Evolutionary conservation across 148 eudicot genomes (phyloP).

Genomic region (Camellia lanceoleosa): DNA sequence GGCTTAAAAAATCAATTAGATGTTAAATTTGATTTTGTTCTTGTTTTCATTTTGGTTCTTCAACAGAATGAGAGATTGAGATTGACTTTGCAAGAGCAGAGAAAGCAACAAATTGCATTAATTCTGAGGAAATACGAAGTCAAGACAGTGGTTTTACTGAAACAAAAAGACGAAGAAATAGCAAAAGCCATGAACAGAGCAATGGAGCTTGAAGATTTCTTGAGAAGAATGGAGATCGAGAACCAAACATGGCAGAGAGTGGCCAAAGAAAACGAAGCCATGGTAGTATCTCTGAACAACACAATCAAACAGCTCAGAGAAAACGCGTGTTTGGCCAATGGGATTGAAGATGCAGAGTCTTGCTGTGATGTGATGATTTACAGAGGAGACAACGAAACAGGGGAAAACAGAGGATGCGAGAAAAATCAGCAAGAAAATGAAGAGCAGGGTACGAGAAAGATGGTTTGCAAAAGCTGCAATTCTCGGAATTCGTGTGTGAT

Average conservation of each 20-base stretch:
- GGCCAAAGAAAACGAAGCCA: constrained; percentile 63
- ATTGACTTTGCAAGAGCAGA: constrained; percentile 58
- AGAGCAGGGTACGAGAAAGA: constrained; percentile 13
- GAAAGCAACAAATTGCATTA: constrained; percentile 42
- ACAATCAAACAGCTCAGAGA: constrained; percentile 47
- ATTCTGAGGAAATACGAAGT: constrained; percentile 42
- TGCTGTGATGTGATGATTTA: constrained; percentile 36
- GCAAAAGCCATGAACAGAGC: constrained; percentile 38
- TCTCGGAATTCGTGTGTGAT: constrained; percentile 43
- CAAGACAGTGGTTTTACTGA: constrained; percentile 29
- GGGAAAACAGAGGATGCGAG: constrained; percentile 8
- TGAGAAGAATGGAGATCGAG: constrained; percentile 50
- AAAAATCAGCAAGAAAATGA: not conserved
- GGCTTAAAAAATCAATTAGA: not conserved
- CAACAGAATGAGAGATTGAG: constrained; percentile 67
- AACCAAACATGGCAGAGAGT: constrained; percentile 45
- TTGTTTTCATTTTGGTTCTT: not conserved
- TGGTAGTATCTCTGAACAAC: constrained; percentile 36
- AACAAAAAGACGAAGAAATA: constrained; percentile 66
- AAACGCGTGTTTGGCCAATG: constrained; percentile 27
- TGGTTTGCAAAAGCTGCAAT: constrained; percentile 52
- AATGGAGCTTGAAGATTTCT: constrained; percentile 47
- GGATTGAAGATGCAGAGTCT: constrained; percentile 55
- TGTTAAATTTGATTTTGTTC: not conserved
- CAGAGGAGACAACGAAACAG: constrained; percentile 6